These are phyloP conservation scores for Claviceps pusilla DNA, from an alignment of 2,329 filamentous ascomycete genomes.

Conservation along the genomic window DNA sequence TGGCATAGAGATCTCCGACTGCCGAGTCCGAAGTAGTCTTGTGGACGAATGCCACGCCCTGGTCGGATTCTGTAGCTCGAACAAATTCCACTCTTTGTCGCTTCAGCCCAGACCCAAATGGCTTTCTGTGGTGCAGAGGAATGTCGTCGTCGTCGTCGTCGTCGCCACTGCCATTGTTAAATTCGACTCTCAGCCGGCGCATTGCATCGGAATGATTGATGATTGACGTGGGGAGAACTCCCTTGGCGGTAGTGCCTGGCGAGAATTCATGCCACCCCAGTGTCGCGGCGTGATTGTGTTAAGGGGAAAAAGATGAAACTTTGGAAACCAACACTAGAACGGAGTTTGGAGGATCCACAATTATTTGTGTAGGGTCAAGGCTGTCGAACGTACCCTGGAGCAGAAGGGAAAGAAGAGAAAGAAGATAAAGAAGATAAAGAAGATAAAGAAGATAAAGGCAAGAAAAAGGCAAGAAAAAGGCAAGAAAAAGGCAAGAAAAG, in stretches of 20 bases:
- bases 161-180: slow-evolving; percentile 9
- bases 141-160: slow-evolving; percentile 26
- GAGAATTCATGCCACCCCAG: background rate
- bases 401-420: too few species aligned
- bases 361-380: too few species aligned
- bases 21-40: slow-evolving; percentile 11
- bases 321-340: background rate
- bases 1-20: slow-evolving; percentile 48
- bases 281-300: background rate
- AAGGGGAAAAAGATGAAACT: background rate
- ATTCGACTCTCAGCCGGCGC: slow-evolving; percentile 14
- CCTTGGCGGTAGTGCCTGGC: background rate
- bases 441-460: too few species aligned
- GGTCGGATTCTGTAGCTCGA: slow-evolving; percentile 30
- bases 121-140: slow-evolving; percentile 36
- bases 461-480: too few species aligned
- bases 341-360: too few species aligned
- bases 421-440: too few species aligned
- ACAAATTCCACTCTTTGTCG: slow-evolving; percentile 42
- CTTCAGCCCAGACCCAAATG: slow-evolving; percentile 42
- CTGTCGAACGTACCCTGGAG: too few species aligned
- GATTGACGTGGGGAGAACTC: background rate
- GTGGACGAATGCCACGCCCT: slow-evolving; percentile 13
- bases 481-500: too few species aligned
- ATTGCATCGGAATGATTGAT: slow-evolving; percentile 8